Percentiles rank a stretch among this genome's conserved stretches.
phyloP scores from a whole-genome alignment of 2,329 filamentous ascomycete species.

The Epichloe uncinata region DNA sequence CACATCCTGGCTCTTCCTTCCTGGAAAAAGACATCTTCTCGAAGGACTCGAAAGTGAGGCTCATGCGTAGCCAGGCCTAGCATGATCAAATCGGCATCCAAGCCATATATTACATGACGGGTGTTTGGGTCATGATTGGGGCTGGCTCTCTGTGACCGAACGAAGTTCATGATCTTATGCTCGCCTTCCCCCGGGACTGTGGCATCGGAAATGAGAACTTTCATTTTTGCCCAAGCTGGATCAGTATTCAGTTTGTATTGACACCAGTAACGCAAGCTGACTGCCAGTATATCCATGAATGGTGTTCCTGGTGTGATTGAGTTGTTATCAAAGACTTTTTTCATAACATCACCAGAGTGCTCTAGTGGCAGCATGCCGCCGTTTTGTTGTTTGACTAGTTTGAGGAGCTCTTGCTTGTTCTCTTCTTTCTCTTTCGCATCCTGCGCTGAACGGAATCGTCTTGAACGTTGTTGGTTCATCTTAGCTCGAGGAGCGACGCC shows the following conservation, averaged over 20 bases:
- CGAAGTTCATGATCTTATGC: slow-evolving; percentile 98
- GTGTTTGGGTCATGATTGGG: slow-evolving; percentile 93
- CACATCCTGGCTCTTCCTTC: slow-evolving; percentile 73
- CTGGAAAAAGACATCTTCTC: slow-evolving; percentile 93
- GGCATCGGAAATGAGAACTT: slow-evolving; percentile 96
- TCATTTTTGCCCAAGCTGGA: slow-evolving; percentile 82
- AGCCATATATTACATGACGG: slow-evolving; percentile 91
- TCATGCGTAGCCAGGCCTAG: slow-evolving; percentile 93
- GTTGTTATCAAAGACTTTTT: slow-evolving; percentile 86
- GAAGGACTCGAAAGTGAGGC: slow-evolving; percentile 87
- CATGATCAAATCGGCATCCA: slow-evolving; percentile 99
- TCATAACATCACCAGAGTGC: slow-evolving; percentile 47
- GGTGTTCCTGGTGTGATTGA: slow-evolving; percentile 91
- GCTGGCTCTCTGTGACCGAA: slow-evolving; percentile 82
- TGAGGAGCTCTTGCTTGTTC: slow-evolving; percentile 78
- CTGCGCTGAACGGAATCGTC: slow-evolving; percentile 86
- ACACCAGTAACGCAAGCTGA: slow-evolving; percentile 89
- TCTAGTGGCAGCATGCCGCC: slow-evolving; percentile 49
- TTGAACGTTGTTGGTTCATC: slow-evolving; percentile 98
- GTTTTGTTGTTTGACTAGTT: slow-evolving; percentile 69
- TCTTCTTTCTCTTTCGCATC: slow-evolving; percentile 90
- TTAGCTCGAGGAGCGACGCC: slow-evolving; percentile 95
- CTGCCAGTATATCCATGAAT: slow-evolving; percentile 93
- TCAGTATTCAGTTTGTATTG: slow-evolving; percentile 97
- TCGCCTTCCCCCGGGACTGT: slow-evolving; percentile 93